Evolutionary conservation across 768 basidiomycete species (phyloP), one percentile per base, ranked within the genome.

Genomic region (Panaeolus cyanescens): DNA sequence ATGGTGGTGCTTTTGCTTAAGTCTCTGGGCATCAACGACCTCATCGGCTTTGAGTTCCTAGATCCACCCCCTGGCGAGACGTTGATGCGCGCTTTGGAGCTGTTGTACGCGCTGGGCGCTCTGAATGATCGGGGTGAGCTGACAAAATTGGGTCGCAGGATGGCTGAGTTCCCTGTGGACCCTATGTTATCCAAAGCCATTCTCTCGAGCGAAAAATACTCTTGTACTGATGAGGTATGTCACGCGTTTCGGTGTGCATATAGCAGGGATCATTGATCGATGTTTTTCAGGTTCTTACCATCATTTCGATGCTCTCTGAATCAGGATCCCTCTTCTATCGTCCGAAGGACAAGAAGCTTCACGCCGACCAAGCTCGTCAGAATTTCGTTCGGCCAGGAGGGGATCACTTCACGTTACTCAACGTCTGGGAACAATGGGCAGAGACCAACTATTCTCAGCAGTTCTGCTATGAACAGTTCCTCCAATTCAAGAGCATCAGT

Each of bases 101-200:
- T 98, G 60, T 75, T 99, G 4, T 99, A 99, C 74, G 97, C 96
- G 0, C 80, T 99, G 0, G 97, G 97, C 30, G 96, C 97, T 0
- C 80, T 99, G 63, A 99, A 99, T 72, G 96, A 99, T 72, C 82
- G 92, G 58, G 97, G 97, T 6, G 97, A 99, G 73, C 74, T 99
- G 64, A 99, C 97, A n/a, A 95, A 98, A 69, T 84, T 99, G 33
- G 97, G 97, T 1, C 83, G 97, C 61, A 79, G 96, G 58, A 99
- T 99, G 97, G 96, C 96, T 0, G 97, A 99, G 72, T 99, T 99
- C 76, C 97, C 95, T 9, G 95, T 99, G 19, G 97, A 99, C 70
- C 97, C 97, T 6, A 97, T 97, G 91, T 76, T 99, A 67, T 94
- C 92, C 22, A 99, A 98, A 75, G 89, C 91, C 5, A 96, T 99